These are phyloP conservation scores for Fusarium tupiense DNA, from an alignment of 2,329 filamentous ascomycete species.

Conservation along the genomic window DNA sequence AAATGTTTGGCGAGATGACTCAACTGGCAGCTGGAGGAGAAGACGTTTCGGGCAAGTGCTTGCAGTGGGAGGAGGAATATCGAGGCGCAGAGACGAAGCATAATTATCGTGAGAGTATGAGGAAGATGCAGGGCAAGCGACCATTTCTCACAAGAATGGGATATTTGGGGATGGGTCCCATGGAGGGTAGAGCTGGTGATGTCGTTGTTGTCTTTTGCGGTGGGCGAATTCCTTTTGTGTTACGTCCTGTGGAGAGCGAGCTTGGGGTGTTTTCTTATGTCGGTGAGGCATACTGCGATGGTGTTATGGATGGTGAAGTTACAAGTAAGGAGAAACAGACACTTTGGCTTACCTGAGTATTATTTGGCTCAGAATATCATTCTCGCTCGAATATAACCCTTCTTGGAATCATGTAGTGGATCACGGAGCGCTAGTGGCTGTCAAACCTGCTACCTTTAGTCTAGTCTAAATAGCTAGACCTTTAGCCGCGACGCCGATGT, in stretches of 20 bases:
- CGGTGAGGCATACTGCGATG: not conserved
- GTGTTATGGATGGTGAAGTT: not conserved
- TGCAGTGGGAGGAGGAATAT: not conserved
- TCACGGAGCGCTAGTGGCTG: not conserved
- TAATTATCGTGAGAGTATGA: not conserved
- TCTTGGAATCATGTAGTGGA: not conserved
- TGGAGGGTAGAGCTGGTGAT: not conserved
- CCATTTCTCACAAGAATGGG: not conserved
- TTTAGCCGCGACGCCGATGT: not conserved
- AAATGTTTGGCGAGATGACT: not conserved
- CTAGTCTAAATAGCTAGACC: too few relatives aligned
- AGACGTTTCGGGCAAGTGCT: not conserved
- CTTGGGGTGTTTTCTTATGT: not conserved
- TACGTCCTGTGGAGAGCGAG: not conserved
- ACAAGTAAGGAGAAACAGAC: not conserved
- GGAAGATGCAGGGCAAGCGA: not conserved
- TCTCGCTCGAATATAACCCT: not conserved
- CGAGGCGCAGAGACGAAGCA: not conserved
- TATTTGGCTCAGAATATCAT: fast-evolving
- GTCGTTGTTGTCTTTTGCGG: not conserved
- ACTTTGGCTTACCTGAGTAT: not conserved
- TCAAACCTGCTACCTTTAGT: not conserved
- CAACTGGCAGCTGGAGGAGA: not conserved
- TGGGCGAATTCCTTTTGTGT: not conserved
- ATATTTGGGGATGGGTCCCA: not conserved